Percentiles rank a stretch among this genome's conserved stretches.
Evolutionary conservation across 306 rosid species (phyloP).

Genomic region (Cucurbita pepo): DNA sequence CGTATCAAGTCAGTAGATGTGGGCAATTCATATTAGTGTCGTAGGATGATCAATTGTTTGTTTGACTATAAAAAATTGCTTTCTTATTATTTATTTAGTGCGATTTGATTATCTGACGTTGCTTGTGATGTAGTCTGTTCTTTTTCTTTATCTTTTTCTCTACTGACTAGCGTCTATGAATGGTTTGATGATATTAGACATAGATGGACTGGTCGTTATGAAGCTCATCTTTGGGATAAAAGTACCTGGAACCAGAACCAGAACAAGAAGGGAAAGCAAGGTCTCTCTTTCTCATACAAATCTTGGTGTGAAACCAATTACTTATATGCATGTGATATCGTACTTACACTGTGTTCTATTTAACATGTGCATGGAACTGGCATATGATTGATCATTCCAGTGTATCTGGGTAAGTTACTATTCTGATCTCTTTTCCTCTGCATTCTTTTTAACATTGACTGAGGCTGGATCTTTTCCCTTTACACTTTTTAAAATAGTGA

Average conservation of each 20-base stretch:
- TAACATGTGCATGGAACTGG: conserved; percentile 29
- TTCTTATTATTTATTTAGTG: neutral
- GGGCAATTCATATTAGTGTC: neutral
- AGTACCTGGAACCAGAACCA: conserved; percentile 99
- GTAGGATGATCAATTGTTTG: neutral
- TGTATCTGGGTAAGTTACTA: conserved; percentile 77
- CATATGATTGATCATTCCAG: conserved; percentile 31
- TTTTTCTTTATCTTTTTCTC: neutral
- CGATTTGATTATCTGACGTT: neutral
- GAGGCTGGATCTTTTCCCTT: neutral
- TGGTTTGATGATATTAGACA: conserved; percentile 40
- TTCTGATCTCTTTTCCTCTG: neutral
- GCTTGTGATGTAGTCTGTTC: neutral
- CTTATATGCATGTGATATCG: neutral
- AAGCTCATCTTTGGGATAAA: conserved; percentile 99
- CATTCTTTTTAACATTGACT: neutral
- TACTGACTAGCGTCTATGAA: neutral
- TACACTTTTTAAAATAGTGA: neutral
- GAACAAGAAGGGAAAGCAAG: conserved; percentile 99
- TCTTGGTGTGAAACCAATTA: neutral
- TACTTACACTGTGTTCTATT: conserved; percentile 16
- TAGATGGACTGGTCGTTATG: conserved; percentile 99
- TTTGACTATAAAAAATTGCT: neutral
- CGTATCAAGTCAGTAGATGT: neutral
- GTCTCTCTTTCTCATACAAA: conserved; percentile 19